phyloP scores from a whole-genome alignment of 78 protist species.

The Protostelium mycophagum region DNA sequence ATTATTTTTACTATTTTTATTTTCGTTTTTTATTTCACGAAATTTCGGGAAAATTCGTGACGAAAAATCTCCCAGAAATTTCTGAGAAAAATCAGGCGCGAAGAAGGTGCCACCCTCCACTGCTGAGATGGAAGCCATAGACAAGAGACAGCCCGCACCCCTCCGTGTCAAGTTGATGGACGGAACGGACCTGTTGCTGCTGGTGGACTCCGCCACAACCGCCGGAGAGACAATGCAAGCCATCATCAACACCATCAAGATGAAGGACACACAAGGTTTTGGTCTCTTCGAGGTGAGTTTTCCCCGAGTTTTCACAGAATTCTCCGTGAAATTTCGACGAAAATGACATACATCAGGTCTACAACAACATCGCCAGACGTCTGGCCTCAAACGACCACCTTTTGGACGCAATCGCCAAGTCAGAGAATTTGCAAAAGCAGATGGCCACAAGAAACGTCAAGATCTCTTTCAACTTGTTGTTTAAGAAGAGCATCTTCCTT shows the following conservation, averaged over 20 bases:
- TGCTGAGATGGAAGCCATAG: conserved; percentile 34
- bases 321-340: no score
- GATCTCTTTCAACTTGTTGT: conserved; percentile 28
- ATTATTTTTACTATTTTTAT: no score
- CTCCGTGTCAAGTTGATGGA: conserved; percentile 28
- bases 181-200: conserved; percentile 25
- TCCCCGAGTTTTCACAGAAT: no score
- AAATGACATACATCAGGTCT: no score
- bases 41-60: neutral
- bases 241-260: conserved; percentile 27
- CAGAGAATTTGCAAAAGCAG: conserved; percentile 39
- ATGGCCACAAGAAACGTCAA: conserved; percentile 10
- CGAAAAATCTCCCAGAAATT: no score
- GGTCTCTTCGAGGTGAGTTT: conserved; percentile 23
- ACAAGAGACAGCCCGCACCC: conserved; percentile 40
- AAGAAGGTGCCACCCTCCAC: conserved; percentile 41
- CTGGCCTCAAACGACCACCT: conserved; percentile 29
- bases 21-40: neutral
- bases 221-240: conserved; percentile 17
- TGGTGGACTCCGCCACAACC: conserved; percentile 50
- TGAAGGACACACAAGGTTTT: conserved; percentile 35
- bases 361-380: conserved; percentile 46
- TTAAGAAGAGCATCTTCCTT: conserved; percentile 40
- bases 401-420: conserved; percentile 22
- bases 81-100: neutral